Evolutionary conservation across 768 basidiomycete genomes (phyloP).

Genomic region (Lactarius vividus): DNA sequence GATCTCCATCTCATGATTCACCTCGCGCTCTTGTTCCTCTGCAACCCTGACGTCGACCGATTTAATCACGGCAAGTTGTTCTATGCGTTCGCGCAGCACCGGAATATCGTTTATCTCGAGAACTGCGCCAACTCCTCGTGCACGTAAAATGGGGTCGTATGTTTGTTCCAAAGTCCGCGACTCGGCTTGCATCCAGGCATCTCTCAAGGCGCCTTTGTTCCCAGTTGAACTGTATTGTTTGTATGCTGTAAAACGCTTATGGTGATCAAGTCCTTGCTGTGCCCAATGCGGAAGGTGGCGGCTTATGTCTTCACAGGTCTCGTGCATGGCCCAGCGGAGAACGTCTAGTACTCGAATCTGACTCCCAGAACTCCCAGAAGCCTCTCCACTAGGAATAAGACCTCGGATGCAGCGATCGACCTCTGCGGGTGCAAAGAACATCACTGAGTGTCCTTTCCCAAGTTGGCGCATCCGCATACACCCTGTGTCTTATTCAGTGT

Average conservation of each 20-base stretch:
- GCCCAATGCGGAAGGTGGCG: conserved; percentile 23
- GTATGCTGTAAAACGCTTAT: conserved; percentile 4
- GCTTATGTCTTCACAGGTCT: conserved; percentile 23
- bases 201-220: neutral
- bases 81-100: conserved; percentile 8
- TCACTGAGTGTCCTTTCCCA: conserved; percentile 24
- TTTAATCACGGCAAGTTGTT: conserved; percentile 2
- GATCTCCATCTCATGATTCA: conserved; percentile 20
- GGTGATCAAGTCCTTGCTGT: conserved; percentile 16
- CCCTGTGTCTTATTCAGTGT: conserved; percentile 5
- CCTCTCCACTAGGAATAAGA: neutral
- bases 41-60: conserved; percentile 8
- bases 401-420: conserved; percentile 20
- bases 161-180: conserved; percentile 21
- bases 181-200: conserved; percentile 17
- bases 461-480: conserved; percentile 27
- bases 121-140: neutral
- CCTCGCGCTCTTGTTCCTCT: conserved; percentile 26
- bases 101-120: conserved; percentile 1
- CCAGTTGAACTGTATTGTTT: neutral
- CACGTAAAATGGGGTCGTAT: conserved; percentile 1
- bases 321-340: conserved; percentile 25
- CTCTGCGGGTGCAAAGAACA: conserved; percentile 21
- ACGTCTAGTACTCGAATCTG: conserved; percentile 14
- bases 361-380: neutral